Evolutionary conservation across 805 yeast genomes (phyloP), one percentile per base, ranked within the genome.

Genomic region (Yamadazyma scolyti): DNA sequence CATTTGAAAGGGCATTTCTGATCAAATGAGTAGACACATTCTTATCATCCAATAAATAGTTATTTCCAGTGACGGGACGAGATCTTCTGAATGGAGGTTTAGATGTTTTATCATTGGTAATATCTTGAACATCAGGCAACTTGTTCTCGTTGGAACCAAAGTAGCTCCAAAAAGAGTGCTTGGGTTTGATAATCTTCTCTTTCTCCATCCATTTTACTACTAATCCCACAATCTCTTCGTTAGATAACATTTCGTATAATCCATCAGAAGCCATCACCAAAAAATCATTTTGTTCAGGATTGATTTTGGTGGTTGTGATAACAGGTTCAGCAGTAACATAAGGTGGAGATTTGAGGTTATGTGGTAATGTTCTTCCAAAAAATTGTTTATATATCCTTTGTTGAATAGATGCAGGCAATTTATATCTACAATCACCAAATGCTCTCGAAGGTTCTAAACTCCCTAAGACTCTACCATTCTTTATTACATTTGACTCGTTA

Each of bases 261-360:
- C 98, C 98, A 60, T 93, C 98, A 13, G 94, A 79, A 0, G 90
- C 98, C 74, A 93, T 67, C 19, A 93, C 95, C 54, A 93, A 61
- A 48, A 93, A 93, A 51, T 87, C 93, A 43, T 84, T 79, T 42
- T 80, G 76, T 13, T 71, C 65, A 1, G 88, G 82, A 30, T 71
- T 71, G 29, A 89, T 73, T 48, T 79, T 77, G 9, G 89, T 82
- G 2, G 95, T 79, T 2, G 96, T 82, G 16, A 89, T 71, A 17
- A 83, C 95, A 0, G 98, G 98, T 54, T 82, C 89, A 1, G 98
- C 97, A 1, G 98, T 93, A 21, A 93, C 97, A 55, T 93, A 93
- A 0, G 98, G 98, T 3, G 98, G 98, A 2, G 96, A 82, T 37
- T 78, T 67, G 38, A 86, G 70, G 44, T 77, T 74, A 31, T 75